These are phyloP conservation scores for Aureobasidium sp. DNA, from an alignment of 2,329 filamentous ascomycete genomes.

Conservation along the genomic window DNA sequence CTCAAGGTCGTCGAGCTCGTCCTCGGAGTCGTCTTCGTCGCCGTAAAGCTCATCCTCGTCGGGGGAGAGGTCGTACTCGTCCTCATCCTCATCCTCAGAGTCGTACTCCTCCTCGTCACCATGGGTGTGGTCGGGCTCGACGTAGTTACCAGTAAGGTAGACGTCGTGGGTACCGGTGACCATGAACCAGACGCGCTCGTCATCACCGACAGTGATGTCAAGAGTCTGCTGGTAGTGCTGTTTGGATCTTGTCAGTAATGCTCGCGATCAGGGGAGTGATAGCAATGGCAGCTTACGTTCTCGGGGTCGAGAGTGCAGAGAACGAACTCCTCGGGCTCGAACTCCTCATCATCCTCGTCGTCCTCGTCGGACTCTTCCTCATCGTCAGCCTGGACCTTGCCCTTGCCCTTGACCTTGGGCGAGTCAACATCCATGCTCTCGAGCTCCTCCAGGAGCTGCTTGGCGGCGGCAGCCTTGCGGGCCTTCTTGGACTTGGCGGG, in stretches of 20 bases:
- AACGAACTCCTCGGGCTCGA: constrained; percentile 79
- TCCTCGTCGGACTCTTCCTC: constrained; percentile 46
- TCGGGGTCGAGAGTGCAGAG: constrained; percentile 92
- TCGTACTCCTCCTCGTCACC: constrained; percentile 55
- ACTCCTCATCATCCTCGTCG: constrained; percentile 53
- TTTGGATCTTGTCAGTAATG: constrained; percentile 23
- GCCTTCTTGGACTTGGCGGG: constrained; percentile 84
- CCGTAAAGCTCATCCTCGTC: constrained; percentile 65
- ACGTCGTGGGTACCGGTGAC: constrained; percentile 84
- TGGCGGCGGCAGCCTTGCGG: constrained; percentile 65
- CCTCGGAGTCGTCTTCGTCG: constrained; percentile 42
- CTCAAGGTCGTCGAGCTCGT: constrained; percentile 53
- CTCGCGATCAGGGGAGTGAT: neutral
- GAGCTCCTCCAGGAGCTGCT: constrained; percentile 45
- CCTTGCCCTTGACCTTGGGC: constrained; percentile 63
- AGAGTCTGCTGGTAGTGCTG: constrained; percentile 93
- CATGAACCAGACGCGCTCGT: constrained; percentile 86
- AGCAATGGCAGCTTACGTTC: constrained; percentile 54
- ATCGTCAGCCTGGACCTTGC: constrained; percentile 48
- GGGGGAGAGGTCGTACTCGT: constrained; percentile 65
- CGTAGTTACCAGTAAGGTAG: constrained; percentile 93
- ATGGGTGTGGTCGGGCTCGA: constrained; percentile 58
- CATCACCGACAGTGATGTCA: constrained; percentile 82
- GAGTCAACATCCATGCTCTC: constrained; percentile 68
- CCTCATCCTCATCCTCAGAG: constrained; percentile 52